Evolutionary conservation across 1,284 basidiomycete species (phyloP).

Genomic region (Cystobasidium pallidum): DNA sequence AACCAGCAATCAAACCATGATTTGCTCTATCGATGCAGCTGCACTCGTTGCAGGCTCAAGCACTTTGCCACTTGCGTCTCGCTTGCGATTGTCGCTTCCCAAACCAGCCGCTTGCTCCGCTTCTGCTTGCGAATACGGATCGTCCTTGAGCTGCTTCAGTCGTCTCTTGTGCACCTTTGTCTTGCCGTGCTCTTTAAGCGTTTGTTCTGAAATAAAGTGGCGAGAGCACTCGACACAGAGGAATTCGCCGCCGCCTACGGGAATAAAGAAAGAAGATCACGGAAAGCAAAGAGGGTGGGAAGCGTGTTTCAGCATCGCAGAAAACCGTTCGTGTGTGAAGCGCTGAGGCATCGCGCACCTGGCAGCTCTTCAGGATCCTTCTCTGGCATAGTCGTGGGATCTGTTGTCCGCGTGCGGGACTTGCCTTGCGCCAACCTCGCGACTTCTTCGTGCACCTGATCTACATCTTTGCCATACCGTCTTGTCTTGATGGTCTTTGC

Average conservation of each 20-base stretch:
- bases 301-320: not conserved
- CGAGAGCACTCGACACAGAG: conserved; percentile 45
- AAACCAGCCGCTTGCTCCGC: conserved; percentile 40
- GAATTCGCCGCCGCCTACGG: conserved; percentile 40
- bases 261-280: not conserved
- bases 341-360: conserved; percentile 13
- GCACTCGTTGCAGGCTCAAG: not conserved
- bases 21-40: conserved; percentile 8
- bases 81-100: conserved; percentile 34
- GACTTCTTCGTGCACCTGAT: conserved; percentile 44
- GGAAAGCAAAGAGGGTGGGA: not conserved
- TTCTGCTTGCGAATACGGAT: conserved; percentile 40
- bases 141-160: conserved; percentile 45
- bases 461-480: conserved; percentile 42
- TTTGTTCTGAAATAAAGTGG: conserved; percentile 40
- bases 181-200: conserved; percentile 37
- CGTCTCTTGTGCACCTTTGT: conserved; percentile 42
- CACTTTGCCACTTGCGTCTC: conserved; percentile 35
- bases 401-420: conserved; percentile 17
- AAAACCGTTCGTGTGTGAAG: not conserved
- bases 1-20: conserved; percentile 7
- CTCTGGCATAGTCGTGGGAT: conserved; percentile 34
- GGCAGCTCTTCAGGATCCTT: conserved; percentile 43
- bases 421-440: conserved; percentile 16
- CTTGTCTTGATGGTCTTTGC: conserved; percentile 41